Evolutionary conservation across 768 basidiomycete genomes (phyloP).

Genomic region (Fibroporia radiculosa): DNA sequence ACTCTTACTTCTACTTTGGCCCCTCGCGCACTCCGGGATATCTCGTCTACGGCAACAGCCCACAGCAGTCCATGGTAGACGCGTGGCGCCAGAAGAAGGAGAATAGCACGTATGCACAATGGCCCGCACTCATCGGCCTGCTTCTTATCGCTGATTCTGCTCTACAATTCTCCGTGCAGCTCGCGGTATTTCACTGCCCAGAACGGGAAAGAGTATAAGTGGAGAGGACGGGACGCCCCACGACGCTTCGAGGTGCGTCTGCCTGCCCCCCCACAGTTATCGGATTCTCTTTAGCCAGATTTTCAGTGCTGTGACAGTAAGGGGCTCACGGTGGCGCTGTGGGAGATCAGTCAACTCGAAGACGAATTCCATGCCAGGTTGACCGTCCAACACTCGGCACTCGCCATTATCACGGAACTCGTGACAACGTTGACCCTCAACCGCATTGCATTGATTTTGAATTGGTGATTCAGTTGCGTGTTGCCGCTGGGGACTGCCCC

Average conservation of each 20-base stretch:
- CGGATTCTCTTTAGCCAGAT: background rate
- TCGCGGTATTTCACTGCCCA: constrained; percentile 71
- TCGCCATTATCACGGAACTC: constrained; percentile 67
- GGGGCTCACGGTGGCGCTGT: constrained; percentile 47
- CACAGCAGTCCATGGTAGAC: constrained; percentile 47
- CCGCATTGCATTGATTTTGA: constrained; percentile 55
- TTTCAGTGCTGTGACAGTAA: constrained; percentile 58
- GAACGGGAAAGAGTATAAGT: constrained; percentile 66
- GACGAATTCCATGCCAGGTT: constrained; percentile 54
- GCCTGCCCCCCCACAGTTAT: no score
- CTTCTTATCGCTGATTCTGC: background rate
- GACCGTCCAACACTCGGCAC: constrained; percentile 47
- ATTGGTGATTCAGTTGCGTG: constrained; percentile 35
- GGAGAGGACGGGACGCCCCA: constrained; percentile 55
- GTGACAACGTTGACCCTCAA: constrained; percentile 69
- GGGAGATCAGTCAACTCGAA: constrained; percentile 54
- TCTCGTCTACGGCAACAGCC: constrained; percentile 61
- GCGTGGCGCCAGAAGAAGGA: constrained; percentile 51
- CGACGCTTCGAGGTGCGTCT: constrained; percentile 61
- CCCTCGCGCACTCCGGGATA: constrained; percentile 54
- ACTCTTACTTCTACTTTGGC: constrained; percentile 70
- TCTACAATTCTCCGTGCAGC: constrained; percentile 30
- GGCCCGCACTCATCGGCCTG: background rate
- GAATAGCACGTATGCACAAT: constrained; percentile 48
- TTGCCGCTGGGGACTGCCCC: background rate